Percentiles rank a stretch among this genome's conserved stretches.
Evolutionary conservation across 2,329 filamentous ascomycete species (phyloP).

Genomic region (Colletotrichum horii): DNA sequence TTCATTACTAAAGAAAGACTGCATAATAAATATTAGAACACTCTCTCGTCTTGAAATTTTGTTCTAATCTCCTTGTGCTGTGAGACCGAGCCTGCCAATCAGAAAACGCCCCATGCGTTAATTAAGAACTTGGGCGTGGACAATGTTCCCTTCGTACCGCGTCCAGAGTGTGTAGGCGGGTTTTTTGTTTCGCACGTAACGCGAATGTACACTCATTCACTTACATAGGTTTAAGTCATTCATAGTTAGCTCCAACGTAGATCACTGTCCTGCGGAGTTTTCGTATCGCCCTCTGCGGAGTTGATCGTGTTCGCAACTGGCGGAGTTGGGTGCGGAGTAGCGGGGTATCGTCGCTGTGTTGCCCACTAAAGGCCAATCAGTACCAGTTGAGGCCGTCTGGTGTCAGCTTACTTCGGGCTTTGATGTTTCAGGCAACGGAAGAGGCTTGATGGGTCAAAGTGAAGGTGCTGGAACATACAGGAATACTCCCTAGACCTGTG

Average conservation of each 20-base stretch:
- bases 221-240: neutral
- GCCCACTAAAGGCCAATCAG: neutral
- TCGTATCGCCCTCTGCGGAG: neutral
- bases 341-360: neutral
- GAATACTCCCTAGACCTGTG: neutral
- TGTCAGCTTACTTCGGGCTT: neutral
- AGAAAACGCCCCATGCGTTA: neutral
- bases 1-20: neutral
- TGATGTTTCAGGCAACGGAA: neutral
- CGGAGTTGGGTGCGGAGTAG: neutral
- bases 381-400: neutral
- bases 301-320: neutral
- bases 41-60: neutral
- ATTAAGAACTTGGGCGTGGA: neutral
- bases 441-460: neutral
- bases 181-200: neutral
- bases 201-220: neutral
- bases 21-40: accelerated
- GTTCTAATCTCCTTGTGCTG: neutral
- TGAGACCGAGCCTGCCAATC: accelerated
- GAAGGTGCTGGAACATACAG: neutral
- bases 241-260: neutral
- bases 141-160: neutral
- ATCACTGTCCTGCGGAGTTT: neutral
- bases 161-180: accelerated